Evolutionary conservation across 2,329 filamentous ascomycete genomes (phyloP).

Genomic region (Akanthomyces lecanii): DNA sequence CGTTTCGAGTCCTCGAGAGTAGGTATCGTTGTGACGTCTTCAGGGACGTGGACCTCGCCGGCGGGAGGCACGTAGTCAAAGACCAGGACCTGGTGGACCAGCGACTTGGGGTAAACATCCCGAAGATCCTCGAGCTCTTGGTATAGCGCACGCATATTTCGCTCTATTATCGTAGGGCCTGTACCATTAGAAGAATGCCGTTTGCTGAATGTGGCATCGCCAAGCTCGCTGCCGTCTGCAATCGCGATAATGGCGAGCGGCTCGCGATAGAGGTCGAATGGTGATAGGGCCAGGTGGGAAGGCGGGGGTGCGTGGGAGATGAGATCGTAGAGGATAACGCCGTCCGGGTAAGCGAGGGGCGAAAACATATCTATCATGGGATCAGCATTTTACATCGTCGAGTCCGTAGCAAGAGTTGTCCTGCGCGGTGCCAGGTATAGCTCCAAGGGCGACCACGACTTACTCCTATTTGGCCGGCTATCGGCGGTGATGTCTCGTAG

Average conservation of each 20-base stretch:
- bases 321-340: slow-evolving; percentile 84
- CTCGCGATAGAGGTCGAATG: slow-evolving; percentile 88
- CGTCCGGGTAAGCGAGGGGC: slow-evolving; percentile 79
- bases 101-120: slow-evolving; percentile 68
- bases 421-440: not conserved
- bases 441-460: slow-evolving; percentile 16
- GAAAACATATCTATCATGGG: slow-evolving; percentile 77
- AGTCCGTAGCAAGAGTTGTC: not conserved
- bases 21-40: slow-evolving; percentile 69
- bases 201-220: slow-evolving; percentile 49
- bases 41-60: slow-evolving; percentile 52
- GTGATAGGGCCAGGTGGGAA: slow-evolving; percentile 73
- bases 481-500: slow-evolving; percentile 84
- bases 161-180: slow-evolving; percentile 48
- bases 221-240: slow-evolving; percentile 72
- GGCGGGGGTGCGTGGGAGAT: slow-evolving; percentile 74
- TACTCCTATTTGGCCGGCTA: slow-evolving; percentile 81
- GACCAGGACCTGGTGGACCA: slow-evolving; percentile 73
- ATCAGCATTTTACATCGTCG: not conserved
- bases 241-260: slow-evolving; percentile 79
- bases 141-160: slow-evolving; percentile 55
- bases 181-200: slow-evolving; percentile 49
- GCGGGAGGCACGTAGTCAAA: slow-evolving; percentile 63
- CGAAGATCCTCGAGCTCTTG: slow-evolving; percentile 67
- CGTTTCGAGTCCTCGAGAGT: slow-evolving; percentile 62